Conservation (phyloP, 805 yeast genomes). For the Pichia deserticola region DNA sequence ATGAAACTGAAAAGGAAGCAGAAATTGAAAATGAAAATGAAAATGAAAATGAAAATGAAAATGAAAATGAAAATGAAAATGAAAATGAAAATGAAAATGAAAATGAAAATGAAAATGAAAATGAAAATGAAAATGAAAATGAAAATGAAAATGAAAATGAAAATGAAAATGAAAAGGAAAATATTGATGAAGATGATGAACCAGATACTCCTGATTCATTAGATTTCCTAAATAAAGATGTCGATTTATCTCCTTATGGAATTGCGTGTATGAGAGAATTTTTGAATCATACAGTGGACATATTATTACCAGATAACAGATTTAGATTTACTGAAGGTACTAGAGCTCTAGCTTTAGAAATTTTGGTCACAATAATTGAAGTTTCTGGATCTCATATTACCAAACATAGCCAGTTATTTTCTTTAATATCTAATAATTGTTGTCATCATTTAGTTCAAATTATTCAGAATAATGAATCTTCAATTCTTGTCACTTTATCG, state of each 20-base stretch:
- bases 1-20: neutral
- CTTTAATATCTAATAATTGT: constrained; percentile 68
- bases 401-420: constrained; percentile 57
- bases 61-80: neutral
- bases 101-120: neutral
- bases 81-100: neutral
- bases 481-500: constrained; percentile 65
- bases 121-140: neutral
- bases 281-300: constrained; percentile 64
- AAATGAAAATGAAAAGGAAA: constrained; percentile 1
- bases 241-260: constrained; percentile 50
- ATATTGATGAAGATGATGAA: constrained; percentile 1
- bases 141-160: neutral
- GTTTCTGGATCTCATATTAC: constrained; percentile 61
- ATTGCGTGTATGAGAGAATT: constrained; percentile 70
- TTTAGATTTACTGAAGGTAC: constrained; percentile 83
- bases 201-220: constrained; percentile 2
- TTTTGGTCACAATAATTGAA: constrained; percentile 75
- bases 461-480: constrained; percentile 66
- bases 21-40: neutral
- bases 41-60: constrained; percentile 2
- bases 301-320: constrained; percentile 76
- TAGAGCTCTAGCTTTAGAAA: constrained; percentile 70
- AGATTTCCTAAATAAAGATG: constrained; percentile 13
- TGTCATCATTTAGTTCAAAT: constrained; percentile 79